Evolutionary conservation across 2,329 filamentous ascomycete genomes (phyloP).

Genomic region (Trichoderma koningiopsis): DNA sequence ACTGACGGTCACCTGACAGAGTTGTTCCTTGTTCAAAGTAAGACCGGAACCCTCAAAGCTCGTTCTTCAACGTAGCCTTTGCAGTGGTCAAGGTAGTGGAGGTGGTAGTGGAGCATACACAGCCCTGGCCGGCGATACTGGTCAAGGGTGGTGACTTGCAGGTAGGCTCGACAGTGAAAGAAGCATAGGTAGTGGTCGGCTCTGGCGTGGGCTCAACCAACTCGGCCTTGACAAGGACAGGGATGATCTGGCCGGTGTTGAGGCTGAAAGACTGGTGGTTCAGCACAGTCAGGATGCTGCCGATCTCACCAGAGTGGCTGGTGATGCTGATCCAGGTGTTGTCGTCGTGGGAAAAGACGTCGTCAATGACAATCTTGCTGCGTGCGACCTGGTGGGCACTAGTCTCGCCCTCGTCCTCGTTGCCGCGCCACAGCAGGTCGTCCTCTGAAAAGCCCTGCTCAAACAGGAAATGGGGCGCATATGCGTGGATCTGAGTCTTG

Average conservation of each 20-base stretch:
- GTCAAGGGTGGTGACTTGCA: constrained; percentile 50
- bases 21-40: fast-evolving
- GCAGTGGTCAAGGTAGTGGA: constrained; percentile 5
- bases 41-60: neutral
- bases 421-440: constrained; percentile 49
- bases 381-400: constrained; percentile 51
- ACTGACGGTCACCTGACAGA: neutral
- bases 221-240: constrained; percentile 65
- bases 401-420: constrained; percentile 48
- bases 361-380: constrained; percentile 54
- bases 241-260: constrained; percentile 68
- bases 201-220: constrained; percentile 38
- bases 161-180: constrained; percentile 46
- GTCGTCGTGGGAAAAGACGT: constrained; percentile 56
- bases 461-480: constrained; percentile 57
- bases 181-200: constrained; percentile 37
- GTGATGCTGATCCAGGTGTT: constrained; percentile 62
- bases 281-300: constrained; percentile 54
- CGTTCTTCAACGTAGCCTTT: neutral
- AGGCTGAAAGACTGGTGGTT: constrained; percentile 64
- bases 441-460: constrained; percentile 64
- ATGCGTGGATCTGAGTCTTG: constrained; percentile 53
- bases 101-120: constrained; percentile 41
- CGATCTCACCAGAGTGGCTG: constrained; percentile 61
- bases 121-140: constrained; percentile 45